Base-by-base conservation (phyloP, 352 stramenopile species). In the Pythium volutum region DNA sequence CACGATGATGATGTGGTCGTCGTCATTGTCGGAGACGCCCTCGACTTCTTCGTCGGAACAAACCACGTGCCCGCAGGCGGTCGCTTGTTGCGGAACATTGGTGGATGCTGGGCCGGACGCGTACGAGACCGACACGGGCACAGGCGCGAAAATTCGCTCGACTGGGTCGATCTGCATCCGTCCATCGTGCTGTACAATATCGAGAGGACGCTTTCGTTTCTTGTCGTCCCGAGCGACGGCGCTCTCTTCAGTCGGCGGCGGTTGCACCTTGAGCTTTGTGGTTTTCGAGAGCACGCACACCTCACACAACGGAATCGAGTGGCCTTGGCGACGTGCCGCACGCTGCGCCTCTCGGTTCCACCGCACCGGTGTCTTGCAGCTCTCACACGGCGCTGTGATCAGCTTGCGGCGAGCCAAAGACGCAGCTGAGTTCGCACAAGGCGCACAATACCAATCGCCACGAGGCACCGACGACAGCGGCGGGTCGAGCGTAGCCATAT, bases 1-100 rank as follows among this genome's bases (percentile, higher is more conserved):
- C n/a, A 91, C 64, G 20, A 93, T 84, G 16, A 79, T 62, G 26
- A 91, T 71, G 1, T 56, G 52, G 39, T 84, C 69, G 20, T 72
- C 68, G 18, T 68, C 73, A 64, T 83, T 72, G 26, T 74, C 62
- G 15, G 59, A 65, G 7, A 57, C 62, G 33, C 66, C 59, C n/a
- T 69, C 67, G 15, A 56, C 64, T 61, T 88, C 81, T 20, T 76
- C 69, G 18, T 79, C 67, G 8, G 81, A 81, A 23, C 67, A 75
- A 23, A 84, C 20, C 2, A 88, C 25, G 14, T 79, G 62, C 2
- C 64, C 67, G 38, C 51, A 71, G 14, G 47, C n/a, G 4, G 58
- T 26, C 1, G 53, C 33, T 4, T 5, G 4, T 16, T 66, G 46
- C 0, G 34, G 34, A 3, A 16, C 22, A 3, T 15, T 55, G 7